Base-by-base conservation (phyloP, 495 filamentous ascomycete genomes). In the Aspergillus diversus region DNA sequence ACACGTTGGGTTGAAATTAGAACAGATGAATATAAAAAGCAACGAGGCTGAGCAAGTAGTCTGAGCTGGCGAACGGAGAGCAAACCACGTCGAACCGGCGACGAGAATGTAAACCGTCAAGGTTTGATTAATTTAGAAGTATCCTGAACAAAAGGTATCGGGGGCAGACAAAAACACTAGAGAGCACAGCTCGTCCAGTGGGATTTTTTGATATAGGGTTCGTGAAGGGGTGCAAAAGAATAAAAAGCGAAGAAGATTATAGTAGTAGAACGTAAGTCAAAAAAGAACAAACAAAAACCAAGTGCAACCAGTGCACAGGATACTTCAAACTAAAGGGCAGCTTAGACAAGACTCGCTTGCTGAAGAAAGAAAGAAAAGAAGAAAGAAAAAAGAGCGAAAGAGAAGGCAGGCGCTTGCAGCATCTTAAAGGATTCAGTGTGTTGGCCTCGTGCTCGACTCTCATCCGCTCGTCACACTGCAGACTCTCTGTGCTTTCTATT, bases 341-440 rank as follows among this genome's bases (percentile, higher is more conserved):
- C 83, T 88, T 83, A 78, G 76, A 84, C 86, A 87, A 86, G 86
- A 79, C 82, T 55, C 21, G 54, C 89, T 91, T 90, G 89, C 89
- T 88, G 85, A 81, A 84, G 87, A 88, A 79, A 68, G 73, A 84
- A 87, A 73, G 77, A 73, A 75, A 71, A 68, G 65, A 66, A 67
- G 68, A 55, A 73, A 65, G 66, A 68, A 73, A 65, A 61, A 65
- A 63, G 55, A 67, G 51, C 56, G 42, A 61, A 67, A 70, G 64
- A 37, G 13, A 47, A 47, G 43, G 13, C 43, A 43, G 57, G 63
- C 60, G 60, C 60, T 57, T 63, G 60, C 60, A n/a, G 49, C 43
- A 57, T 63, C 60, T 63, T 63, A 57, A 57, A 57, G 52, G 32
- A 43, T 50, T 50, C 15, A 9, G 27, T 4, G 47, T 27, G 47